Percentiles rank a stretch among this genome's conserved stretches.
Evolutionary conservation across 2,329 filamentous ascomycete genomes (phyloP).

Genomic region (Trichoderma guizhouense): DNA sequence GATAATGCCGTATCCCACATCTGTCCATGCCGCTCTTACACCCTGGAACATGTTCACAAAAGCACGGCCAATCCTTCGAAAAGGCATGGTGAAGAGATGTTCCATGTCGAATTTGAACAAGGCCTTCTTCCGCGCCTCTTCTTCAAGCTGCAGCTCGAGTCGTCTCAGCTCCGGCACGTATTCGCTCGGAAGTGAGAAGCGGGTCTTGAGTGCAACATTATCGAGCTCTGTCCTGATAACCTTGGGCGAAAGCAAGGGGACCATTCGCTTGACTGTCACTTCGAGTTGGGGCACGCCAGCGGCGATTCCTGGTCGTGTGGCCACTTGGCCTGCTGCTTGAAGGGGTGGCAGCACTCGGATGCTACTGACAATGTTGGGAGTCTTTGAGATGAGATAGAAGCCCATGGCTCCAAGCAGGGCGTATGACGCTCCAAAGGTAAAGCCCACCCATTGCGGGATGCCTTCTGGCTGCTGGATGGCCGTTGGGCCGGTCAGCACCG

Average conservation of each 20-base stretch:
- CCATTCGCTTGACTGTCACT: conserved; percentile 47
- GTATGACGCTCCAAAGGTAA: conserved; percentile 56
- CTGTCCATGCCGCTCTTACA: conserved; percentile 50
- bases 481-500: conserved; percentile 33
- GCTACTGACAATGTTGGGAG: conserved; percentile 53
- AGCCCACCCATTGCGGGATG: conserved; percentile 54
- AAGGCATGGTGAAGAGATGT: conserved; percentile 56
- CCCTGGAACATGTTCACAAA: conserved; percentile 42
- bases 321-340: conserved; percentile 22
- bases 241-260: conserved; percentile 48
- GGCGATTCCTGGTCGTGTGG: conserved; percentile 17
- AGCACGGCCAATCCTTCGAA: conserved; percentile 47
- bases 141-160: conserved; percentile 31
- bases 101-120: conserved; percentile 50
- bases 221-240: conserved; percentile 37
- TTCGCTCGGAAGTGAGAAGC: conserved; percentile 38
- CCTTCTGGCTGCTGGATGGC: conserved; percentile 42
- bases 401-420: conserved; percentile 59
- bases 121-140: conserved; percentile 38
- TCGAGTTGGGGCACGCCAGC: conserved; percentile 45
- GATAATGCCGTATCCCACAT: conserved; percentile 55
- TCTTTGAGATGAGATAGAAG: conserved; percentile 56
- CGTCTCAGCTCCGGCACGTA: conserved; percentile 36
- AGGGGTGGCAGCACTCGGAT: conserved; percentile 55
- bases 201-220: conserved; percentile 35